phyloP scores from a whole-genome alignment of 2,329 filamentous ascomycete species.

The Alternaria metachromatica region DNA sequence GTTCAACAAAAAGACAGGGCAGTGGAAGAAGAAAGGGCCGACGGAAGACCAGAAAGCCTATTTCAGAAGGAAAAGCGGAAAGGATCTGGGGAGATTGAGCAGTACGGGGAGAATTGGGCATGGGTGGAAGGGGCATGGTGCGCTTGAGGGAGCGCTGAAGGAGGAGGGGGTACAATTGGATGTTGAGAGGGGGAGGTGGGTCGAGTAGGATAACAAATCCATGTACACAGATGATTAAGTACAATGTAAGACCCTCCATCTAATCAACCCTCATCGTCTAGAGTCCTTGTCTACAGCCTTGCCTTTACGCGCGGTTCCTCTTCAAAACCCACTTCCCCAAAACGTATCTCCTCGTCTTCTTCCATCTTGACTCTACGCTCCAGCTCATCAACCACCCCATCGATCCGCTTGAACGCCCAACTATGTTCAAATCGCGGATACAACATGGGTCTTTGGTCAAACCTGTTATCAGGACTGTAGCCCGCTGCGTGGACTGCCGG shows the following conservation, averaged over 20 bases:
- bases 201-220: not conserved
- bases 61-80: constrained; percentile 5
- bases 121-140: constrained; percentile 1
- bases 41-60: not conserved
- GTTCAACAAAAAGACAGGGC: constrained; percentile 45
- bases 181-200: not conserved
- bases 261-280: not conserved
- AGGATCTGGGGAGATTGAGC: not conserved
- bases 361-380: constrained; percentile 16
- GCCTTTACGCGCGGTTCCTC: not conserved
- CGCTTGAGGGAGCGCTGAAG: not conserved
- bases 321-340: not conserved
- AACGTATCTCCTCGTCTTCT: not conserved
- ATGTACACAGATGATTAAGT: not conserved
- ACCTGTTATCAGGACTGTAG: constrained; percentile 65
- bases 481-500: constrained; percentile 47
- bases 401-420: constrained; percentile 49
- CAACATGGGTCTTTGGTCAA: constrained; percentile 53
- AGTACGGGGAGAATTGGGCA: not conserved
- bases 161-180: not conserved
- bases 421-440: constrained; percentile 53
- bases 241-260: not conserved
- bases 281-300: not conserved
- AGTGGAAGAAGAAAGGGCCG: constrained; percentile 27
- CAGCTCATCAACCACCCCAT: constrained; percentile 39